Conservation (phyloP, 495 filamentous ascomycete species). For the Penicillium diatomitis region DNA sequence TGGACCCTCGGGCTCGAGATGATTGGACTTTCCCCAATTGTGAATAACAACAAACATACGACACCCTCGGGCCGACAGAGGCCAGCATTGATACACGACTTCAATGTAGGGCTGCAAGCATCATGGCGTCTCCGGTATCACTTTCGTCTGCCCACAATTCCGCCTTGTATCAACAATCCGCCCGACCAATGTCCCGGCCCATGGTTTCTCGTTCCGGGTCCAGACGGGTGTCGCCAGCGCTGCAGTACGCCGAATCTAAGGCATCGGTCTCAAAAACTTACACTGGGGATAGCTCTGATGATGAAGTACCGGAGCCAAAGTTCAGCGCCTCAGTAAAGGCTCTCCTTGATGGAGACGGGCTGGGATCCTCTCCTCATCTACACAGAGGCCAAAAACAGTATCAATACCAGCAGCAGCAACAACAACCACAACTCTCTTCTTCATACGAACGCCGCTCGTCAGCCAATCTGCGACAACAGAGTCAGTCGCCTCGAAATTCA, state of each 20-base stretch:
- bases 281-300: conserved; percentile 65
- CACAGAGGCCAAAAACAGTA: conserved; percentile 24
- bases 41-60: conserved; percentile 20
- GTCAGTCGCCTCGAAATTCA: conserved; percentile 28
- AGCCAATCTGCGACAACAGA: conserved; percentile 23
- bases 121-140: conserved; percentile 34
- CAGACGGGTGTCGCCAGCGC: conserved; percentile 31
- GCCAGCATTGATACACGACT: conserved; percentile 23
- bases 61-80: conserved; percentile 12
- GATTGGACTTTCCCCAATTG: conserved; percentile 6
- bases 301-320: conserved; percentile 63
- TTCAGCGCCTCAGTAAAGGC: conserved; percentile 74
- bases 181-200: conserved; percentile 35
- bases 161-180: conserved; percentile 26
- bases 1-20: conserved; percentile 17
- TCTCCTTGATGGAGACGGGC: conserved; percentile 56
- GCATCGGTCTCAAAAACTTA: conserved; percentile 23
- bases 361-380: conserved; percentile 43
- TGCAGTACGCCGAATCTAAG: conserved; percentile 15
- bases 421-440: conserved; percentile 25
- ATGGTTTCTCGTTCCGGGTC: conserved; percentile 32
- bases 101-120: conserved; percentile 22
- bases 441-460: conserved; percentile 17
- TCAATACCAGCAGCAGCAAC: conserved; percentile 17
- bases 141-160: conserved; percentile 29